Conservation (phyloP, 139 green algal species). For the Limnomonas spitsbergensis region DNA sequence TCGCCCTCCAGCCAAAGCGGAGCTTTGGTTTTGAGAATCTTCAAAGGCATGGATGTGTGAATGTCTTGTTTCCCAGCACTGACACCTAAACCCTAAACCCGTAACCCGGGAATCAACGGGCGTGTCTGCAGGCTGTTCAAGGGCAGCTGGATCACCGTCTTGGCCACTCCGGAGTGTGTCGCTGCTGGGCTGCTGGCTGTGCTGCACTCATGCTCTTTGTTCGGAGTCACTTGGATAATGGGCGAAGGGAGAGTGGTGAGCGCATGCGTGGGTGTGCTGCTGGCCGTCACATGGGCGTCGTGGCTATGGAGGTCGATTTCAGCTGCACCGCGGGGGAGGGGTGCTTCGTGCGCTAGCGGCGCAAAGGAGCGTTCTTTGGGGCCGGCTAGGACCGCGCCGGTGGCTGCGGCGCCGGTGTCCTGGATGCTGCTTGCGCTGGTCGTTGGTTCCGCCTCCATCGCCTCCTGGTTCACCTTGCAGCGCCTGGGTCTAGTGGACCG, state of each 20-base stretch:
- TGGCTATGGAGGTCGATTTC: too few relatives aligned
- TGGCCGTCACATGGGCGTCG: constrained; percentile 7
- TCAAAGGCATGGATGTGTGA: too few relatives aligned
- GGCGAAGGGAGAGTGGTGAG: constrained; percentile 52
- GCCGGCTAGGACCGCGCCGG: not conserved
- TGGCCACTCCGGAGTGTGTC: not conserved
- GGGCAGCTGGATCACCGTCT: too few relatives aligned
- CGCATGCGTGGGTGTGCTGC: constrained; percentile 39
- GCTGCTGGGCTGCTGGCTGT: not conserved
- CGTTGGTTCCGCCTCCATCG: not conserved
- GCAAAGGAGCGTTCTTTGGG: not conserved
- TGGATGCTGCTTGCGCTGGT: not conserved
- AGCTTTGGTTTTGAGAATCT: too few relatives aligned
- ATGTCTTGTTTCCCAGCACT: too few relatives aligned
- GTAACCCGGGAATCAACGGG: too few relatives aligned
- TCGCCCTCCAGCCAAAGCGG: too few relatives aligned
- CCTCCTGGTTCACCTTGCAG: not conserved
- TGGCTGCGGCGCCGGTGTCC: not conserved
- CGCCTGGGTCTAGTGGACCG: constrained; percentile 45
- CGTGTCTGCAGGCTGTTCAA: too few relatives aligned
- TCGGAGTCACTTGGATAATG: constrained; percentile 58
- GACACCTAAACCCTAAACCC: too few relatives aligned
- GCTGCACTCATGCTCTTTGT: constrained; percentile 44
- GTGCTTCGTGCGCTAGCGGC: too few relatives aligned
- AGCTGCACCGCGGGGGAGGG: too few relatives aligned